These are phyloP conservation scores for Acidomyces sp. DNA, from an alignment of 495 filamentous ascomycete genomes.

Conservation along the genomic window DNA sequence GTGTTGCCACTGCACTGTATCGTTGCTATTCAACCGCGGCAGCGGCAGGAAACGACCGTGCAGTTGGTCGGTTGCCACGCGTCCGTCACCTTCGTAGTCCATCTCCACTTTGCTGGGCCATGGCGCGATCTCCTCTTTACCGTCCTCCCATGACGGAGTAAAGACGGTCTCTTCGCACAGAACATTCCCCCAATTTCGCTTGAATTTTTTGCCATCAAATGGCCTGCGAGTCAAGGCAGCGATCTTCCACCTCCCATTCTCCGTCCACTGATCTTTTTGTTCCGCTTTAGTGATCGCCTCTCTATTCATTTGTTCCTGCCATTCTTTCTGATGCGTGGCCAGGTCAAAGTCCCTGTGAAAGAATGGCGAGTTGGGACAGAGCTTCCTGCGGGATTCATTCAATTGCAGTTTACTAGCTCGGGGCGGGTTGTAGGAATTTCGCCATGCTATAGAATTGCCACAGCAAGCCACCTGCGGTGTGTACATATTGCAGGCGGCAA, in stretches of 20 bases:
- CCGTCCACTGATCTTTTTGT: background rate
- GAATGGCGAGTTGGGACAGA: constrained; percentile 13
- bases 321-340: constrained; percentile 5
- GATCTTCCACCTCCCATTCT: background rate
- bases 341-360: constrained; percentile 12
- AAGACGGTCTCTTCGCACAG: constrained; percentile 12
- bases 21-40: constrained; percentile 12
- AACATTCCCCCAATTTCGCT: constrained; percentile 3
- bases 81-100: constrained; percentile 20
- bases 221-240: background rate
- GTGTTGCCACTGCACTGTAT: constrained; percentile 17
- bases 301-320: constrained; percentile 1
- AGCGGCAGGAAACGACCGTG: constrained; percentile 17
- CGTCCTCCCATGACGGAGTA: background rate
- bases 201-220: constrained; percentile 7
- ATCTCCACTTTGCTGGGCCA: constrained; percentile 19
- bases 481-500: no score
- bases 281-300: background rate
- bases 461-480: no score
- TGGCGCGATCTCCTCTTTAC: constrained; percentile 7
- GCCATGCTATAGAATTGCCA: no score
- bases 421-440: background rate
- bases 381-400: constrained; percentile 3
- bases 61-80: constrained; percentile 11
- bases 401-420: constrained; percentile 2